These are phyloP conservation scores for Saccharomyces eubayanus DNA, from an alignment of 805 yeast species.

Conservation along the genomic window DNA sequence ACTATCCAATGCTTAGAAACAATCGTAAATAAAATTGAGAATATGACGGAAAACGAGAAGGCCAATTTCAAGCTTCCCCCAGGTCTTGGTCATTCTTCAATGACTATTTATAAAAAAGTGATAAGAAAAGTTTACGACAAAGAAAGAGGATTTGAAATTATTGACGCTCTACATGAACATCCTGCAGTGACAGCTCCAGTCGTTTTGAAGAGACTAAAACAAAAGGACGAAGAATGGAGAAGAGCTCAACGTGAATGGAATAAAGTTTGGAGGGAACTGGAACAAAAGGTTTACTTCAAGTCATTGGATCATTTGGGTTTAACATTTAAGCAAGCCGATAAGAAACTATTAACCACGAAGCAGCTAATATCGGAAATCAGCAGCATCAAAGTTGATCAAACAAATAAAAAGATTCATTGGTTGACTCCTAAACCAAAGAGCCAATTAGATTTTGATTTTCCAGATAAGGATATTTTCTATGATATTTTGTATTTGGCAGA, in stretches of 20 bases:
- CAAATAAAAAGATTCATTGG: slow-evolving; percentile 78
- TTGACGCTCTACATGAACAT: slow-evolving; percentile 88
- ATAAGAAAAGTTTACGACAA: slow-evolving; percentile 87
- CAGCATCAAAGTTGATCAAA: slow-evolving; percentile 85
- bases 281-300: slow-evolving; percentile 87
- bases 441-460: slow-evolving; percentile 53
- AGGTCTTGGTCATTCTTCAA: slow-evolving; percentile 86
- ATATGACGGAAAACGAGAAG: slow-evolving; percentile 87
- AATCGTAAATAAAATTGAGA: slow-evolving; percentile 85
- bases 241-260: slow-evolving; percentile 98
- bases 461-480: slow-evolving; percentile 58
- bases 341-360: slow-evolving; percentile 81
- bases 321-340: slow-evolving; percentile 94
- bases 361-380: slow-evolving; percentile 86
- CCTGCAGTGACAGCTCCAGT: slow-evolving; percentile 95
- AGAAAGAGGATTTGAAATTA: slow-evolving; percentile 92
- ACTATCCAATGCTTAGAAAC: slow-evolving; percentile 94
- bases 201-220: slow-evolving; percentile 84
- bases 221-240: slow-evolving; percentile 98
- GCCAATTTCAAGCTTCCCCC: slow-evolving; percentile 79
- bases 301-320: slow-evolving; percentile 91
- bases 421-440: slow-evolving; percentile 80
- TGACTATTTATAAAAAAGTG: slow-evolving; percentile 87
- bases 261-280: slow-evolving; percentile 97
- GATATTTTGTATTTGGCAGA: slow-evolving; percentile 66